A percentile compares a stretch with the other conserved stretches of the same genome.
Evolutionary conservation across 768 basidiomycete species (phyloP).

Genomic region (Termitomyces titanicus): DNA sequence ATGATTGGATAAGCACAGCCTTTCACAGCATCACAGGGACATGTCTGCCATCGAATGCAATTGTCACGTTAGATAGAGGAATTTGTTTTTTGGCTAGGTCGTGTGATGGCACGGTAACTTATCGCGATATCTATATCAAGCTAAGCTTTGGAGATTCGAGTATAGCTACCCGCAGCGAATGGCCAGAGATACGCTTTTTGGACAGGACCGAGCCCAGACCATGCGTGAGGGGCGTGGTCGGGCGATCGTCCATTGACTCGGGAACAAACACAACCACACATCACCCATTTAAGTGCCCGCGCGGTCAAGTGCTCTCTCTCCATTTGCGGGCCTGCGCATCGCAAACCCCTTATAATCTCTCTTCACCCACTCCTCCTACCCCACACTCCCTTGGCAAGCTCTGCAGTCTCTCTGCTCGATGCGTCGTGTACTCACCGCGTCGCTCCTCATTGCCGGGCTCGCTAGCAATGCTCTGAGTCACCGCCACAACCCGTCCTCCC

Average conservation of each 20-base stretch:
- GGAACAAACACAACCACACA: conserved; percentile 19
- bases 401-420: conserved; percentile 28
- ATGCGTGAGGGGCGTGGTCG: neutral
- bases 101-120: too few relatives aligned
- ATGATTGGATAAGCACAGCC: too few relatives aligned
- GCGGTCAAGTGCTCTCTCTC: conserved; percentile 3
- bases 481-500: conserved; percentile 25
- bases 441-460: conserved; percentile 56
- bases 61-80: too few relatives aligned
- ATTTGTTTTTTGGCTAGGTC: too few relatives aligned
- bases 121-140: too few relatives aligned
- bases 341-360: conserved; percentile 17
- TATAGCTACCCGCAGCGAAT: too few relatives aligned
- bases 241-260: neutral
- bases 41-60: too few relatives aligned
- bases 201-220: too few relatives aligned
- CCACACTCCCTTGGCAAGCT: neutral
- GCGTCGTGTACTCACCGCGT: conserved; percentile 65
- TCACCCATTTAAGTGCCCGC: conserved; percentile 11
- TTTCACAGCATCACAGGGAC: too few relatives aligned
- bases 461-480: conserved; percentile 54
- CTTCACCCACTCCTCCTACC: conserved; percentile 4
- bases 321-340: conserved; percentile 11
- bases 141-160: too few relatives aligned
- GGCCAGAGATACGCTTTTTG: too few relatives aligned